Percentiles rank a stretch among this genome's conserved stretches.
Conservation (phyloP, 331 rosid species). For the Saraca asoca region DNA sequence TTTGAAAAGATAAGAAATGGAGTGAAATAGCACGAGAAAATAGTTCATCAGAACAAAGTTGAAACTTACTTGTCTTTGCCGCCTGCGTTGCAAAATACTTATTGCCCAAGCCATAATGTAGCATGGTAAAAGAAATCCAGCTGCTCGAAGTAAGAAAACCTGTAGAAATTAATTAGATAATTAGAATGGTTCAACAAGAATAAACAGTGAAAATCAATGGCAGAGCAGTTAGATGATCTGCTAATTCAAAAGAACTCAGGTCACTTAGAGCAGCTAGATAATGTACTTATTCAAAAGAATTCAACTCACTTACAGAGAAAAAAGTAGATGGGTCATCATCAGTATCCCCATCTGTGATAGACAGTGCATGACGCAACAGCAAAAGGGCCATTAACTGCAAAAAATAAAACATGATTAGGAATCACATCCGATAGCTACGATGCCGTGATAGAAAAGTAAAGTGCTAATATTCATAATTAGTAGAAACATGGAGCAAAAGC, state of each 20-base stretch:
- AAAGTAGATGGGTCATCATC: slow-evolving; percentile 80
- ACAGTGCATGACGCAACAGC: slow-evolving; percentile 82
- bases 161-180: slow-evolving; percentile 36
- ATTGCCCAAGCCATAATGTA: slow-evolving; percentile 98
- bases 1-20: slow-evolving; percentile 2
- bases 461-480: neutral
- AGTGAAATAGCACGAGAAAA: neutral
- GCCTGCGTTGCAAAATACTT: slow-evolving; percentile 86
- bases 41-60: neutral
- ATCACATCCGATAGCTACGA: slow-evolving; percentile 8
- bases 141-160: slow-evolving; percentile 94
- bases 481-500: neutral
- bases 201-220: neutral
- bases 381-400: slow-evolving; percentile 91
- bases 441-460: neutral
- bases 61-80: slow-evolving; percentile 79
- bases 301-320: slow-evolving; percentile 67
- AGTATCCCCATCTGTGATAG: slow-evolving; percentile 71
- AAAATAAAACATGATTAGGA: slow-evolving; percentile 28
- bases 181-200: slow-evolving; percentile 25
- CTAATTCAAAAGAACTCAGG: slow-evolving; percentile 2
- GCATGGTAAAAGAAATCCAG: slow-evolving; percentile 95
- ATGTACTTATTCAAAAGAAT: slow-evolving; percentile 3
- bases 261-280: slow-evolving; percentile 39
- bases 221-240: neutral